phyloP scores from a whole-genome alignment of 2,329 filamentous ascomycete genomes.

The Diplocarpon rosae region DNA sequence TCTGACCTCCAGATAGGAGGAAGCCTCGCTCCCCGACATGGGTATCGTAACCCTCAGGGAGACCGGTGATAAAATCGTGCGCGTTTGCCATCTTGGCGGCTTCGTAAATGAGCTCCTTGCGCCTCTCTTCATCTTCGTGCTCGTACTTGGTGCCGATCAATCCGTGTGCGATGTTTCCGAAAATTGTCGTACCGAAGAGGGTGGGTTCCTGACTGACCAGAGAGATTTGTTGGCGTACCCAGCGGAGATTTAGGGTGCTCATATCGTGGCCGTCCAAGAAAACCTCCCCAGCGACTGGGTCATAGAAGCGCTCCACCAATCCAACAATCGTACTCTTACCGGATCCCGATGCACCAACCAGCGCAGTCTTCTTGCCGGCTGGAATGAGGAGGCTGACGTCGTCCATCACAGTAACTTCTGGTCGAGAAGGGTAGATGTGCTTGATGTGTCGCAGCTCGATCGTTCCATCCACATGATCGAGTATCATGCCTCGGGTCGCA shows the following conservation, averaged over 20 bases:
- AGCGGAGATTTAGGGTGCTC: constrained; percentile 70
- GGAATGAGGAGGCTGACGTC: constrained; percentile 70
- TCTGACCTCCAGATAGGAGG: constrained; percentile 85
- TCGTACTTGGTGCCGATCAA: constrained; percentile 77
- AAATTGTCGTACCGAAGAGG: constrained; percentile 82
- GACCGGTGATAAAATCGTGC: constrained; percentile 73
- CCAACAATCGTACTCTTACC: constrained; percentile 94
- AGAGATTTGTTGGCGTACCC: constrained; percentile 86
- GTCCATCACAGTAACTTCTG: constrained; percentile 82
- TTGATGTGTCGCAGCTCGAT: constrained; percentile 75
- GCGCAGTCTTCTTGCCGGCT: constrained; percentile 81
- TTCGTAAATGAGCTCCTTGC: constrained; percentile 60
- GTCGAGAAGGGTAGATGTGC: constrained; percentile 89
- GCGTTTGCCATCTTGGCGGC: constrained; percentile 89
- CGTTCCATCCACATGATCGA: constrained; percentile 62
- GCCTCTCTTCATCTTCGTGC: constrained; percentile 52
- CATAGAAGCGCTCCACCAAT: constrained; percentile 87
- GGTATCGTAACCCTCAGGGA: constrained; percentile 86
- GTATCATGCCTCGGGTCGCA: constrained; percentile 56
- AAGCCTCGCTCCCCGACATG: constrained; percentile 94
- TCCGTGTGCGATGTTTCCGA: constrained; percentile 80
- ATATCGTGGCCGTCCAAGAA: constrained; percentile 77
- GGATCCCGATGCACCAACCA: constrained; percentile 88
- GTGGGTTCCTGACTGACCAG: constrained; percentile 90
- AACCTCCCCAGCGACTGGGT: constrained; percentile 70